Base-by-base conservation (phyloP, 768 basidiomycete genomes). In the Pisolithus tinctorius region DNA sequence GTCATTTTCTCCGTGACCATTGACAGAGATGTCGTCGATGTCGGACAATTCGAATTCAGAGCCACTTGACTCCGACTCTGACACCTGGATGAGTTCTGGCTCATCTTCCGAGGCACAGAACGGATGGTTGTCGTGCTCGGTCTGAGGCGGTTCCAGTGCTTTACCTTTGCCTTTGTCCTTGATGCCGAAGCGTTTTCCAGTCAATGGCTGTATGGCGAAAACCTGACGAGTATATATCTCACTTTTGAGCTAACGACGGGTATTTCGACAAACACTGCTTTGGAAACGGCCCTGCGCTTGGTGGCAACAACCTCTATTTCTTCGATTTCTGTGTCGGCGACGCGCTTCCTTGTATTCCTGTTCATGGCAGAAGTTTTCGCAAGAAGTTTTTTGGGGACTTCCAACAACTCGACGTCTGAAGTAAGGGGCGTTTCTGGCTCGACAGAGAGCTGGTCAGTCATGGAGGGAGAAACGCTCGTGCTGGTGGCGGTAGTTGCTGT, bases 31-130 rank as follows among this genome's bases (percentile, higher is more conserved):
- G 34, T 34, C 53, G 42, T 34, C 39, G 26, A 56, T 53, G 25
- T 63, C 62, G 25, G 75, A 74, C 3, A 53, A 69, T 39, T 77
- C 69, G 55, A 83, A 86, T 50, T 84, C 84, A 38, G 86, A 86
- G 26, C 74, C 82, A 52, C 66, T 67, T 49, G 71, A 76, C 29
- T 76, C 76, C 16, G 77, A 81, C 51, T 84, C 83, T n/a, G 77
- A 81, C 51, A 84, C 83, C 10, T 73, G 69, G 26, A 75, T 67
- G 52, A 69, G 73, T 37, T 74, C 74, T 37, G 71, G 58, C 17
- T 68, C 73, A 40, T 69, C 66, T 17, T 76, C 70, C 36, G 69
- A 60, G 25, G 23, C 23, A 62, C 31, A 6, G 51, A 48, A 2
- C 60, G 36, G 61, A n/a, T 60, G 66, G 3, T 73, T 71, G n/a